Base-by-base conservation (phyloP, 208 protist genomes). In the Acanthamoeba healyi region DNA sequence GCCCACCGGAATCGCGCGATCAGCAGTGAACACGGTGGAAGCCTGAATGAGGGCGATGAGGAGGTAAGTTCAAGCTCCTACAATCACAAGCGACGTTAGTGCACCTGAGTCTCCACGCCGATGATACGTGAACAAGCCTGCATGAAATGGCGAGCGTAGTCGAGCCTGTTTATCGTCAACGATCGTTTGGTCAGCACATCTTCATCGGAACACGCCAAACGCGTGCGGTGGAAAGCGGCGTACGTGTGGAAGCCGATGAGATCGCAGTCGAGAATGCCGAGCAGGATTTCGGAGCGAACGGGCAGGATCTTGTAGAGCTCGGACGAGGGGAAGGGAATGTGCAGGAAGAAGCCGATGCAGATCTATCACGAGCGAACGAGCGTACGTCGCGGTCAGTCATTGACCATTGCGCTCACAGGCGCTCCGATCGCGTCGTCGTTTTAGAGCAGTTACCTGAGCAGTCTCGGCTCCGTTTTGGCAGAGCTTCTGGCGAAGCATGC, bases 261-360 rank as follows among this genome's bases (percentile, higher is more conserved):
- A 79, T 97, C 95, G 44, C 65, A 94, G 56, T 94, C 91, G 0
- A 98, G 94, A 4, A 98, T 32, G 26, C 97, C 97, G 36, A 95
- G 51, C 0, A 98, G 49, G 38, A 98, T 93, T 58, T 97, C 94
- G 26, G 86, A 74, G 15, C 96, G 56, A n/a, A 95, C 88, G 15
- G 97, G 97, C 42, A 98, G 77, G 10, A 97, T 95, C 54, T 96
- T 70, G 88, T 96, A 98, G 26, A 98, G 95, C 56, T 98, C 97
- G 38, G 88, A 94, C 9, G 94, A 93, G 10, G 97, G 97, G 74
- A 97, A 98, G 24, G 97, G 97, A 56, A 98, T 97, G 92, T 98
- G 97, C n/a, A 98, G 54, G 91, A 98, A 98, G 96, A 98, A 98
- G 0, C 95, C 97, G 74, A 98, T 97, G 34, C 89, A 63, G 67